Evolutionary conservation across 2,329 filamentous ascomycete genomes (phyloP).

Genomic region (Mycocentrospora acerina): DNA sequence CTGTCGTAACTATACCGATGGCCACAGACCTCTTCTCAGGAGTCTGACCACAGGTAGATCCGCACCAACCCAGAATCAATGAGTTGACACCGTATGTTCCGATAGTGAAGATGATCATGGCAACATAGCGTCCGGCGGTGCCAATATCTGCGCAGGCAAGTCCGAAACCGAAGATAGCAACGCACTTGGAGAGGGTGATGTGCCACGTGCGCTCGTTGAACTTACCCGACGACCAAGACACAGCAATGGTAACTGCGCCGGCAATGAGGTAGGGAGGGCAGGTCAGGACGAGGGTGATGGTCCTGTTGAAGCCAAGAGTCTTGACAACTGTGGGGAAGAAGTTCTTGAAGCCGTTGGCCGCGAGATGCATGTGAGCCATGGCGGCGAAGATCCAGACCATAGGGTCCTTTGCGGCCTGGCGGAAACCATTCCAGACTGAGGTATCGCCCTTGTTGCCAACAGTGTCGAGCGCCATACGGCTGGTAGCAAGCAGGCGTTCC

Average conservation of each 20-base stretch:
- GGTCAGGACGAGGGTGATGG: constrained; percentile 54
- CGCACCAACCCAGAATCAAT: constrained; percentile 49
- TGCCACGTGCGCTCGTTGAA: constrained; percentile 46
- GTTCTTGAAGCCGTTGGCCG: constrained; percentile 47
- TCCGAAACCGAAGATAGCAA: constrained; percentile 44
- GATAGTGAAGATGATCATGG: constrained; percentile 39
- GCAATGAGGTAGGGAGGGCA: constrained; percentile 31
- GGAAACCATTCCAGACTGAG: constrained; percentile 52
- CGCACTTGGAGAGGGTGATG: constrained; percentile 42
- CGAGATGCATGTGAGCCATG: constrained; percentile 34
- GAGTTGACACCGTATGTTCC: constrained; percentile 44
- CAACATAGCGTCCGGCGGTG: constrained; percentile 35
- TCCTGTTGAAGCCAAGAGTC: constrained; percentile 53
- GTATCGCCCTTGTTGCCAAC: constrained; percentile 50
- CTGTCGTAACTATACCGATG: constrained; percentile 48
- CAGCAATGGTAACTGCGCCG: constrained; percentile 32
- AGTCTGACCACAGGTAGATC: constrained; percentile 47
- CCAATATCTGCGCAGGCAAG: constrained; percentile 40
- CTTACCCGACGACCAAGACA: constrained; percentile 40
- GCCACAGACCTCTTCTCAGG: constrained; percentile 50
- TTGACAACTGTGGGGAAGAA: constrained; percentile 52
- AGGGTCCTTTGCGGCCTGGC: constrained; percentile 53
- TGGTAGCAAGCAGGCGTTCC: constrained; percentile 44
- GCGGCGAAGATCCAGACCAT: constrained; percentile 46
- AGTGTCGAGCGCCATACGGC: constrained; percentile 50